Conservation (phyloP, 1,284 basidiomycete species). For the Schizophyllum amplum region DNA sequence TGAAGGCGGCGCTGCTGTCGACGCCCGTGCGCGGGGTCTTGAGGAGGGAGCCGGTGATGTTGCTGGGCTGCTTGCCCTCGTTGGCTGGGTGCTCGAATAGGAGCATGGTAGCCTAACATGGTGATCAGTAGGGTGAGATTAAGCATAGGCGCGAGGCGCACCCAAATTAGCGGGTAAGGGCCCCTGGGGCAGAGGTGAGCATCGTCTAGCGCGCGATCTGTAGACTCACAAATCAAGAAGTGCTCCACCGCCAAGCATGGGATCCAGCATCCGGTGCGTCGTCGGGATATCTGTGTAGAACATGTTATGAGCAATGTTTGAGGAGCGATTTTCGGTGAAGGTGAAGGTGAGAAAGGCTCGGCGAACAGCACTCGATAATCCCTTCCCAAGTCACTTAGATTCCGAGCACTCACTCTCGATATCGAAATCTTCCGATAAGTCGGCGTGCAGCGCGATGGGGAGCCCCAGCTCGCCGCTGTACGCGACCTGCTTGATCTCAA, state of each 20-base stretch:
- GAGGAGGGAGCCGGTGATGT: constrained; percentile 54
- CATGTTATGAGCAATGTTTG: background rate
- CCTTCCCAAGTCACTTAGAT: background rate
- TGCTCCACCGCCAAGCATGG: constrained; percentile 76
- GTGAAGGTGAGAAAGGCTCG: background rate
- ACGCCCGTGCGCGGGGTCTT: constrained; percentile 74
- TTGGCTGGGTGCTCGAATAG: constrained; percentile 79
- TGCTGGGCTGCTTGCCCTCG: constrained; percentile 43
- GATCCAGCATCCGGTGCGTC: constrained; percentile 75
- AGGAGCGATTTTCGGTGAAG: background rate
- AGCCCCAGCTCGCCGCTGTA: constrained; percentile 55
- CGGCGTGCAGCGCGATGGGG: constrained; percentile 59
- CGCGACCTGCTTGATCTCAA: constrained; percentile 58
- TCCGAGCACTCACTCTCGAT: constrained; percentile 52
- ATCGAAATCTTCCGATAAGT: constrained; percentile 67
- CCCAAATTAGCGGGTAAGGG: constrained; percentile 81
- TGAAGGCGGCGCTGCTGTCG: constrained; percentile 72
- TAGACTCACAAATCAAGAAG: constrained; percentile 71
- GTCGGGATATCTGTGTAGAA: constrained; percentile 47
- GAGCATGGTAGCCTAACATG: constrained; percentile 54
- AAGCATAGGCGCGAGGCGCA: constrained; percentile 18
- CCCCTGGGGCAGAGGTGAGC: constrained; percentile 37
- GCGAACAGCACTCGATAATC: background rate
- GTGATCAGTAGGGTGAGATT: constrained; percentile 1
- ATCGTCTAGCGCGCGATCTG: background rate